Evolutionary conservation across 768 basidiomycete genomes (phyloP).

Genomic region (Suillus fuscotomentosus): DNA sequence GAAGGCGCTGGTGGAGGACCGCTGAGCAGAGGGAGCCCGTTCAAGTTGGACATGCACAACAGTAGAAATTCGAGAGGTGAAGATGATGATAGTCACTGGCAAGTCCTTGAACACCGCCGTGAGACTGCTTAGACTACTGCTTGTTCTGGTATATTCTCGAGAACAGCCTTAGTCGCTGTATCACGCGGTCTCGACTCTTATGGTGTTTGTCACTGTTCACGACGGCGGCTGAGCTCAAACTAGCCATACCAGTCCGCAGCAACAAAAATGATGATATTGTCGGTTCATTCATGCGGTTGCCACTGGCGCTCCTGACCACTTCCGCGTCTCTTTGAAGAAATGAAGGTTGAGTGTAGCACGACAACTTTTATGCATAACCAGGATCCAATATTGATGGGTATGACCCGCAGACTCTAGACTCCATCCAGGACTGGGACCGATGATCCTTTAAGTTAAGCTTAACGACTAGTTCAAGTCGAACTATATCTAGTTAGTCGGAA

Average conservation of each 20-base stretch:
- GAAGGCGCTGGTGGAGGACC: constrained; percentile 52
- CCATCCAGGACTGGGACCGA: neutral
- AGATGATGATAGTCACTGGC: neutral
- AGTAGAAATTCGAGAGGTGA: neutral
- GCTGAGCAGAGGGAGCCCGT: constrained; percentile 69
- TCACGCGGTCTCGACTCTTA: neutral
- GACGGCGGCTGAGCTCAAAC: neutral
- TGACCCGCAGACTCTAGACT: neutral
- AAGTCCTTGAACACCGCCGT: neutral
- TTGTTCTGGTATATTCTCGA: neutral
- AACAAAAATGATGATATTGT: neutral
- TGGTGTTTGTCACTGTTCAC: neutral
- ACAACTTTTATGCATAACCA: neutral
- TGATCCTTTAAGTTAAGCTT: too few relatives aligned
- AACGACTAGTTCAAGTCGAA: too few relatives aligned
- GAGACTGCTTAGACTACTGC: neutral
- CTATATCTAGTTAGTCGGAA: neutral
- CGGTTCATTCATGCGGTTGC: neutral
- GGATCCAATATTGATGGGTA: neutral
- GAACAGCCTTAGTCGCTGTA: neutral
- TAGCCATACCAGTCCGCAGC: neutral
- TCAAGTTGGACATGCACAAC: neutral
- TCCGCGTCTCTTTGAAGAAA: neutral
- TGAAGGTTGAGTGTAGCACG: neutral
- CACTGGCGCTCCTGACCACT: neutral